Percentiles rank a stretch among this genome's conserved stretches.
Evolutionary conservation across 2,329 filamentous ascomycete species (phyloP).

Genomic region (Eutypa lata): DNA sequence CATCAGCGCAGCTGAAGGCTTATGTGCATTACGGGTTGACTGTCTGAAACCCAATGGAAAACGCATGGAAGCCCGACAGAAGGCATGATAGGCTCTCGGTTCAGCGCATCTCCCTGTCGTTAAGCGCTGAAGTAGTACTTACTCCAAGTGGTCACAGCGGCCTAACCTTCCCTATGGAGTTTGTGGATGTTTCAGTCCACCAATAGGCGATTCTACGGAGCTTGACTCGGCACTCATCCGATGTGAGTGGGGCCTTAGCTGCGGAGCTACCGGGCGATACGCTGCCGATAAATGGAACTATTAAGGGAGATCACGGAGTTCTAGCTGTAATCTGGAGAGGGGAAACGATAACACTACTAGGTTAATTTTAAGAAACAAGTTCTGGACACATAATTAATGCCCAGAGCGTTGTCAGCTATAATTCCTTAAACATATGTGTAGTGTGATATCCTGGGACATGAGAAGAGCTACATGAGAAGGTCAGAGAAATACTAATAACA

Average conservation of each 20-base stretch:
- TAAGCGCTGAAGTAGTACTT: neutral
- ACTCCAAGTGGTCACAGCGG: too few relatives aligned
- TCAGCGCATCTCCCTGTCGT: neutral
- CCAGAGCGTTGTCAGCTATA: too few relatives aligned
- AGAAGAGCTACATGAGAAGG: too few relatives aligned
- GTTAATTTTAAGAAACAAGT: too few relatives aligned
- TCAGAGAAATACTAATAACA: too few relatives aligned
- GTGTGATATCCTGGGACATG: too few relatives aligned
- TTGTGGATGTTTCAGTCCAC: neutral
- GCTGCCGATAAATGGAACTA: neutral
- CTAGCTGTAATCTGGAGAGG: too few relatives aligned
- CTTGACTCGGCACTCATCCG: neutral
- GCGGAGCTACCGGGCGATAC: neutral
- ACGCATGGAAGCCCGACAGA: neutral
- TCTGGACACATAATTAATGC: too few relatives aligned
- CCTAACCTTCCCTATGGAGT: neutral
- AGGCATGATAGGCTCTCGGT: neutral
- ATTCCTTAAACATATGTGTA: too few relatives aligned
- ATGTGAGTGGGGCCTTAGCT: neutral
- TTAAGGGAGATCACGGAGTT: too few relatives aligned
- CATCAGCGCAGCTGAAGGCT: neutral
- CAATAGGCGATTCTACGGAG: neutral
- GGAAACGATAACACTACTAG: too few relatives aligned
- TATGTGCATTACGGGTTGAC: neutral
- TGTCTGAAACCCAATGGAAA: neutral